Conservation (phyloP, 192 early-diverging fungal species). For the Backusella macrospora region DNA sequence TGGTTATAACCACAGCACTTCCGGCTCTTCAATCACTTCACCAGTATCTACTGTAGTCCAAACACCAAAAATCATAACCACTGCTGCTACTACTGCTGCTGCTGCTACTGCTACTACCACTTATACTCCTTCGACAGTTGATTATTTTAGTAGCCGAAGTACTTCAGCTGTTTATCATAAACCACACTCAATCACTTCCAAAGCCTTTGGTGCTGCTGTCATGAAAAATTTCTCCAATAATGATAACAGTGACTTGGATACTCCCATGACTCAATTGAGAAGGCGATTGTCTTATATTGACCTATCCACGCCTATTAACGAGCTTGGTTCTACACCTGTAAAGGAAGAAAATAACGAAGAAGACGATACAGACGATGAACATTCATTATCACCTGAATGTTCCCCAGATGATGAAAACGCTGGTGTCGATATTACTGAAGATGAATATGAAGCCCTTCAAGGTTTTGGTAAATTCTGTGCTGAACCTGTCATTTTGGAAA, state of each 20-base stretch:
- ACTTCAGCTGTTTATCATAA: not conserved
- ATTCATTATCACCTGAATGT: not conserved
- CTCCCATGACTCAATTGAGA: not conserved
- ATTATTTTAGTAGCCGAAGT: not conserved
- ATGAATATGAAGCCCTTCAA: constrained; percentile 35
- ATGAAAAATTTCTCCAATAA: not conserved
- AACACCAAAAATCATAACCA: not conserved
- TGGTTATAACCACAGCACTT: not conserved
- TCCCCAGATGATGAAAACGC: not conserved
- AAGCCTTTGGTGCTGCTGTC: not conserved
- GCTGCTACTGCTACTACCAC: not conserved
- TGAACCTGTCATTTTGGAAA: not conserved
- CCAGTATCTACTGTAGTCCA: not conserved
- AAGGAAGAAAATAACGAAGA: not conserved
- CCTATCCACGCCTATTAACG: not conserved
- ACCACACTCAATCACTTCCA: not conserved
- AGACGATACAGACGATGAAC: not conserved
- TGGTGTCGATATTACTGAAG: constrained; percentile 22
- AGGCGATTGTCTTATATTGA: not conserved
- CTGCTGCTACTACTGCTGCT: too few relatives aligned
- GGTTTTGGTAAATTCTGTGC: constrained; percentile 33
- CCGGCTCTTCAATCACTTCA: not conserved
- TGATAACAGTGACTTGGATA: not conserved
- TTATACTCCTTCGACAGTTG: not conserved
- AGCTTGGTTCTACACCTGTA: not conserved